Conservation (phyloP, 192 early-diverging fungal species). For the Backusella tuberculispora region DNA sequence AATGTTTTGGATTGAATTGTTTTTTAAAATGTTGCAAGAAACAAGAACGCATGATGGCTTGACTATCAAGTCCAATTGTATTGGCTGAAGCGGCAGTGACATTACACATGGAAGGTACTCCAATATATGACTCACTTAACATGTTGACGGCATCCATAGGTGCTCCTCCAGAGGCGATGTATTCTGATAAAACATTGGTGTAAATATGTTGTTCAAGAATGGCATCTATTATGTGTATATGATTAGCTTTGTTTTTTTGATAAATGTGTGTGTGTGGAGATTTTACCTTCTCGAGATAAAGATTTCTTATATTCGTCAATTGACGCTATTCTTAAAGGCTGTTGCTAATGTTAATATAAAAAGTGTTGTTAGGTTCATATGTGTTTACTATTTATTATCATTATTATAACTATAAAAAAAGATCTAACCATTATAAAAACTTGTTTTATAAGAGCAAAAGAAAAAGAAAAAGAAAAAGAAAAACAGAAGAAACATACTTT, state of each 20-base stretch:
- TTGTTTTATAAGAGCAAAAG: no score
- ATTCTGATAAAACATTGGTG: constrained; percentile 39
- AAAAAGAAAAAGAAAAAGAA: no score
- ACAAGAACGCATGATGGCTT: constrained; percentile 39
- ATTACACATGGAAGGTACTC: constrained; percentile 58
- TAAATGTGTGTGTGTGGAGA: neutral
- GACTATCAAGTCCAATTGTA: constrained; percentile 45
- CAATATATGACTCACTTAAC: constrained; percentile 55
- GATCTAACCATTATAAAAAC: no score
- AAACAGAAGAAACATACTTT: no score
- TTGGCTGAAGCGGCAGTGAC: constrained; percentile 45
- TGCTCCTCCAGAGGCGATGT: constrained; percentile 48
- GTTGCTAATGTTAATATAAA: neutral
- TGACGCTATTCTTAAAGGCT: constrained; percentile 6
- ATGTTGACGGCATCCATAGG: constrained; percentile 54
- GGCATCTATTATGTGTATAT: constrained; percentile 30
- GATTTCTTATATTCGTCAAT: constrained; percentile 23
- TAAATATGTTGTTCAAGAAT: constrained; percentile 54
- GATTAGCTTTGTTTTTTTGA: neutral
- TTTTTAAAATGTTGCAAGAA: constrained; percentile 59
- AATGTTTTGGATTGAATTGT: constrained; percentile 59
- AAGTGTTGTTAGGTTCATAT: no score
- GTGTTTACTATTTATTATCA: no score
- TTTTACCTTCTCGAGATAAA: constrained; percentile 26
- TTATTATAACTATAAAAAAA: no score